Conservation (phyloP, 1,284 basidiomycete genomes). For the Boletellus sp. region DNA sequence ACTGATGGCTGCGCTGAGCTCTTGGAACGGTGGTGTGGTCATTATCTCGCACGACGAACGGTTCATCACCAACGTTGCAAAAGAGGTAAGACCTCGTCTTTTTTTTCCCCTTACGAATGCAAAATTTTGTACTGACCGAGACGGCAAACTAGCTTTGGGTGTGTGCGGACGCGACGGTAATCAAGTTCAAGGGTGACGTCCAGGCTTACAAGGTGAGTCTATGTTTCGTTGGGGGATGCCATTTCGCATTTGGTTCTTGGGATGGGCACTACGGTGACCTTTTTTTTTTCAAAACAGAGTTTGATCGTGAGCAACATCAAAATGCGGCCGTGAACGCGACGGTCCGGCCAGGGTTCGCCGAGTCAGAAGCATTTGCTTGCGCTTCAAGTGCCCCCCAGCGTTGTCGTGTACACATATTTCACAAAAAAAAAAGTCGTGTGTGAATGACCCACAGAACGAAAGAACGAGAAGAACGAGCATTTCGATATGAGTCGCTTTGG, state of each 20-base stretch:
- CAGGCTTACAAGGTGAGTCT: slow-evolving; percentile 81
- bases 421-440: too few species aligned
- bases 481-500: too few species aligned
- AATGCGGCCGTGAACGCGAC: slow-evolving; percentile 41
- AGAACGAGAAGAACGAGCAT: too few species aligned
- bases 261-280: not conserved
- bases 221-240: too few species aligned
- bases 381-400: too few species aligned
- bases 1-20: slow-evolving; percentile 81
- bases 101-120: not conserved
- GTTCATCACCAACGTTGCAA: slow-evolving; percentile 83
- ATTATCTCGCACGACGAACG: slow-evolving; percentile 92
- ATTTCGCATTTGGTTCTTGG: slow-evolving; percentile 7
- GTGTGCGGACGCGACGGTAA: slow-evolving; percentile 80
- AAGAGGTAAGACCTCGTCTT: slow-evolving; percentile 50
- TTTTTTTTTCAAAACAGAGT: slow-evolving; percentile 43
- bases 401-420: too few species aligned
- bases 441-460: too few species aligned
- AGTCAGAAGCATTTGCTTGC: too few species aligned
- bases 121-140: not conserved
- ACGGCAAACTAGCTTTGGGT: slow-evolving; percentile 70
- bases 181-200: slow-evolving; percentile 88
- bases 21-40: slow-evolving; percentile 96
- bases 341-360: too few species aligned
- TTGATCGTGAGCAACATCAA: slow-evolving; percentile 81